These are phyloP conservation scores for barley (Hordeum vulgare) DNA, from an alignment of 176 grass and related monocot genomes.

Conservation along the genomic window MorexV3_pseudomolecules_assembly NC_058523.1:492501331-492501830, in stretches of 20 bases:
- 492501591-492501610: not conserved
- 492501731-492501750: not conserved
- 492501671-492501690: not conserved
- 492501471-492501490: too few relatives aligned
- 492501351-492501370: not conserved
- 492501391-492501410: not conserved
- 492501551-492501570: too few relatives aligned
- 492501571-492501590: not conserved
- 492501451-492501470: too few relatives aligned
- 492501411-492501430: conserved; percentile 15
- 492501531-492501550: too few relatives aligned
- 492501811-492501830: too few relatives aligned
- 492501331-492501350: not conserved
- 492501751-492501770: not conserved
- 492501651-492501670: not conserved
- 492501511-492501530: too few relatives aligned
- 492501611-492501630: not conserved
- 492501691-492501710: not conserved
- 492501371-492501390: not conserved
- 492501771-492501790: not conserved
- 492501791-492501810: not conserved
- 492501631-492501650: not conserved
- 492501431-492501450: too few relatives aligned
- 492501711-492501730: conserved; percentile 11
- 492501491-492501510: too few relatives aligned